Evolutionary conservation across 176 grass and related monocot genomes (phyloP).

Genomic region (Aegilops sharonensis): DNA sequence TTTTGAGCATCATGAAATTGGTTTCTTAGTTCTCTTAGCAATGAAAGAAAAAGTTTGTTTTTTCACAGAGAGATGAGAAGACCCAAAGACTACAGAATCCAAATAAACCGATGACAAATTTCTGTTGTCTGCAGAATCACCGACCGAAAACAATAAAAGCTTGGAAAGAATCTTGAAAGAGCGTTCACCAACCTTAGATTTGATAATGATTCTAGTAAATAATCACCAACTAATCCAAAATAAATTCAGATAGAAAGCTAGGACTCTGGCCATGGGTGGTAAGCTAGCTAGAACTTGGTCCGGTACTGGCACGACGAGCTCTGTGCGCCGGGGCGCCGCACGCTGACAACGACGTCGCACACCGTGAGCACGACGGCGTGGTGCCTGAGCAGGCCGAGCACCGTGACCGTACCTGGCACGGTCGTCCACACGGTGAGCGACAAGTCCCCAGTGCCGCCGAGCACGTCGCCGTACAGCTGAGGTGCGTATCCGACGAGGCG

Average conservation of each 20-base stretch:
- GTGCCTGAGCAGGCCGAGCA: conserved; percentile 4
- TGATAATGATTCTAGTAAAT: too few species aligned
- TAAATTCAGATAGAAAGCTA: too few species aligned
- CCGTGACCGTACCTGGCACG: conserved; percentile 11
- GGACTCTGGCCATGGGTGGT: too few species aligned
- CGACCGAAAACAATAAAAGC: too few species aligned
- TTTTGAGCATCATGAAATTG: neutral
- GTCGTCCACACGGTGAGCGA: conserved; percentile 3
- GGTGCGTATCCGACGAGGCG: neutral
- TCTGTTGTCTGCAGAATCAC: neutral
- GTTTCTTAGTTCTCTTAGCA: too few species aligned
- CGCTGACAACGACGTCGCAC: neutral
- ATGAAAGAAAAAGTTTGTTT: neutral
- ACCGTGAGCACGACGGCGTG: neutral
- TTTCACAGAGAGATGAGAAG: too few species aligned
- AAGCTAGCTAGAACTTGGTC: conserved; percentile 9
- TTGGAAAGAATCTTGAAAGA: neutral
- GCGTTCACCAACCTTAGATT: neutral
- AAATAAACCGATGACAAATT: neutral
- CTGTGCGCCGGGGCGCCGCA: neutral
- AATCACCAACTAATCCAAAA: too few species aligned
- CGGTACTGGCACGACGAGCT: conserved; percentile 11
- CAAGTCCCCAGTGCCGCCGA: neutral
- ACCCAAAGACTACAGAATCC: neutral
- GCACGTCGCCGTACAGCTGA: conserved; percentile 17